phyloP scores from a whole-genome alignment of 2,329 filamentous ascomycete species.

The Metarhizium guizhouense region DNA sequence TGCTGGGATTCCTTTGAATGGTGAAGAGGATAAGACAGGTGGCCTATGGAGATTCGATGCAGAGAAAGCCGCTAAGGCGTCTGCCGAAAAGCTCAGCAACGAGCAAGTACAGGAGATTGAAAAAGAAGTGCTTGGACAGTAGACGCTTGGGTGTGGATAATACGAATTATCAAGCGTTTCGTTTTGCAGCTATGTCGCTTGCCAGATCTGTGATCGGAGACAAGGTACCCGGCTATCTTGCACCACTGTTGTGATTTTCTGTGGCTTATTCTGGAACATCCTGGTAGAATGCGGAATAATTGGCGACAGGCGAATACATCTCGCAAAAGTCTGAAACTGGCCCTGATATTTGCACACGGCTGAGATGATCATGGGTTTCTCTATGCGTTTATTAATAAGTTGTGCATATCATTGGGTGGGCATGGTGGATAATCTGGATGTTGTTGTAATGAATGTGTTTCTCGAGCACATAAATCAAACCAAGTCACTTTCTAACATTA shows the following conservation, averaged over 20 bases:
- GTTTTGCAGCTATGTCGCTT: not conserved
- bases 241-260: not conserved
- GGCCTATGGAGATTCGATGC: slow-evolving; percentile 52
- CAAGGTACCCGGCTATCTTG: no score
- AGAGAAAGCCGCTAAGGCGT: slow-evolving; percentile 30
- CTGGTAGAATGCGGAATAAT: not conserved
- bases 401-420: no score
- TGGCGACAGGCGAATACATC: not conserved
- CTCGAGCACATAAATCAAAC: no score
- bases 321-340: not conserved
- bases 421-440: no score
- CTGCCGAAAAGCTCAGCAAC: slow-evolving; percentile 27
- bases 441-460: no score
- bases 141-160: slow-evolving; percentile 6
- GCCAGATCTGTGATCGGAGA: no score
- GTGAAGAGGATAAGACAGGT: slow-evolving; percentile 52
- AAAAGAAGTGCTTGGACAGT: slow-evolving; percentile 33
- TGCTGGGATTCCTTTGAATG: slow-evolving; percentile 39
- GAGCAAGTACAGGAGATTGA: slow-evolving; percentile 34
- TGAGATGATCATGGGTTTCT: no score
- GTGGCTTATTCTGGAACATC: not conserved
- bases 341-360: not conserved
- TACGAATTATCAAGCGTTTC: not conserved
- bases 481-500: not conserved
- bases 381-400: no score